These are phyloP conservation scores for Nakataea oryzae DNA, from an alignment of 2,329 filamentous ascomycete genomes.

Conservation along the genomic window DNA sequence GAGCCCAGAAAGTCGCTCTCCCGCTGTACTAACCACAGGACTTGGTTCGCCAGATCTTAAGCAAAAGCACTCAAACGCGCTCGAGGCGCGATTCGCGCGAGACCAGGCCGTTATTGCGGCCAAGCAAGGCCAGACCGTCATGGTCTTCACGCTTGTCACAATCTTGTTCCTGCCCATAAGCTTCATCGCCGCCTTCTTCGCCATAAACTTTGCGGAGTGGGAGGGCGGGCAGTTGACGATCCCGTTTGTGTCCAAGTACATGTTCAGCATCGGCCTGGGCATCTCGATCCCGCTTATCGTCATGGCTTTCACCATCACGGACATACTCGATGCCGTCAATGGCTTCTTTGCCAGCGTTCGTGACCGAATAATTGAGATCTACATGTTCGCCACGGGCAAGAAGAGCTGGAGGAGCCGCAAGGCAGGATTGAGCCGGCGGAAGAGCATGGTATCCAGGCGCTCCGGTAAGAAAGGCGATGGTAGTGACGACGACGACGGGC, in stretches of 20 bases:
- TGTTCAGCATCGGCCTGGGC: slow-evolving; percentile 26
- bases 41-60: slow-evolving; percentile 39
- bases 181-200: slow-evolving; percentile 31
- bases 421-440: not conserved
- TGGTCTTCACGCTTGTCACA: slow-evolving; percentile 34
- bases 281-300: slow-evolving; percentile 26
- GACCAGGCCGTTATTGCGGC: slow-evolving; percentile 53
- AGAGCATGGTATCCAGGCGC: not conserved
- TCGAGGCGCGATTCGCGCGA: slow-evolving; percentile 51
- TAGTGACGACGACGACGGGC: not conserved
- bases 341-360: slow-evolving; percentile 1
- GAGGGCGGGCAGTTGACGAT: slow-evolving; percentile 14
- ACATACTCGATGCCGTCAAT: slow-evolving; percentile 16
- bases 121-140: slow-evolving; percentile 31
- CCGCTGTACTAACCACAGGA: not conserved
- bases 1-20: not conserved
- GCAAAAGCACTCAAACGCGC: slow-evolving; percentile 58
- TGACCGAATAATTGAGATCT: not conserved
- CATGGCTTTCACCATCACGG: slow-evolving; percentile 24
- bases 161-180: slow-evolving; percentile 33
- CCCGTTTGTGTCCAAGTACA: slow-evolving; percentile 16
- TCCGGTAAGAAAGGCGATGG: not conserved
- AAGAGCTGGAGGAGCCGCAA: not conserved
- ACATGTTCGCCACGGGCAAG: not conserved
- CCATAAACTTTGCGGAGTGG: slow-evolving; percentile 36